Base-by-base conservation (phyloP, 2,329 filamentous ascomycete genomes). In the Falciphora oryzae region DNA sequence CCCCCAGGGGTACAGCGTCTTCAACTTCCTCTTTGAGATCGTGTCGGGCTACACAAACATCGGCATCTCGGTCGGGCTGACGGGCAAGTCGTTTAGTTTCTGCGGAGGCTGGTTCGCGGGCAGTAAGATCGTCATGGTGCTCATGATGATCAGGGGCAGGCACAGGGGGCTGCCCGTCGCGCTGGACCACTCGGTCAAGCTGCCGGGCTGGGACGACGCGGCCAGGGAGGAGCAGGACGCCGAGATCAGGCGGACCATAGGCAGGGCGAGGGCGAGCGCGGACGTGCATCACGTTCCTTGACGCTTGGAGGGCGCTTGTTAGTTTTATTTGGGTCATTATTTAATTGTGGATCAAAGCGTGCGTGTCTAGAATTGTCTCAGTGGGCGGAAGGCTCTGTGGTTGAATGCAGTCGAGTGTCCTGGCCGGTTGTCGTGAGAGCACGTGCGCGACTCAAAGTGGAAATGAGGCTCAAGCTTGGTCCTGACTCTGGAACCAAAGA, bases 1-100 rank as follows among this genome's bases (percentile, higher is more conserved):
- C 63, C 84, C 85, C 0, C 74, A 75, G 11, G 81, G 72, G 57
- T 88, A 81, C 71, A 83, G 81, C 27, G 81, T 86, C 6, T 88
- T 88, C 71, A 87, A 85, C 68, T 80, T 88, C 65, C 71, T 84
- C 2, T 86, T 86, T 66, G 84, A 86, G 70, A 81, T 85, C 11
- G 79, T 84, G 2, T 82, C 79, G 1, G 84, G 59, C 35, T 88
- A 88, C 68, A 85, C 85, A 10, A 85, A 83, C 64, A 85, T 88
- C 4, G 85, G 85, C 1, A 80, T 88, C 27, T 83, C 79, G 63
- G 79, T 83, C 3, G 85, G 85, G 0, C 74, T 84, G 18, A 25
- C 59, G 13, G 59, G 44, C 11, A 73, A 79, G 67, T 76, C 80
- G 16, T 85, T 82, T 69, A 84, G 81, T 62, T 84, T 87, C 65